These are phyloP conservation scores for Cercophora scortea DNA, from an alignment of 495 filamentous ascomycete genomes.

Conservation along the genomic window DNA sequence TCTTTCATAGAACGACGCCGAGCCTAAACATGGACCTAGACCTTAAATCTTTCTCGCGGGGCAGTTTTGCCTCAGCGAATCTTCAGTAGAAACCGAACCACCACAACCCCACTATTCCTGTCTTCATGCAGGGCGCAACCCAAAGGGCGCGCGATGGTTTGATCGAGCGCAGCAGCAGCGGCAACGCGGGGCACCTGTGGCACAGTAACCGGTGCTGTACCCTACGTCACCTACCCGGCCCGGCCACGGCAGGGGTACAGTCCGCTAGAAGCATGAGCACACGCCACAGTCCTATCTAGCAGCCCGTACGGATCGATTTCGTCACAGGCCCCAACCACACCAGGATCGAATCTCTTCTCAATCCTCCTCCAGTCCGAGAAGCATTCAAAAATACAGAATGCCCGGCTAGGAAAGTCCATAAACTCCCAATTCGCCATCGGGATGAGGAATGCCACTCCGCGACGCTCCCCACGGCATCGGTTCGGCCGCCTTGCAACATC, in stretches of 20 bases:
- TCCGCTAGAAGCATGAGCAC: background rate
- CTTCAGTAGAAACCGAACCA: background rate
- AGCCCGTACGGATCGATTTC: conserved; percentile 5
- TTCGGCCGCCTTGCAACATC: conserved; percentile 15
- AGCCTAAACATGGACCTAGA: too few species aligned
- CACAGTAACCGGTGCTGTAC: background rate
- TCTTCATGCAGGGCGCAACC: background rate
- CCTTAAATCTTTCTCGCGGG: too few species aligned
- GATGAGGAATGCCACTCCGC: conserved; percentile 49
- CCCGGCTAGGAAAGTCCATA: too few species aligned
- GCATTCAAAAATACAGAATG: too few species aligned
- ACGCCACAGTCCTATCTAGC: conserved; percentile 1
- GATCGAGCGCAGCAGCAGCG: background rate
- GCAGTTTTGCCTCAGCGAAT: background rate
- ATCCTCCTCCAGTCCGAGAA: background rate
- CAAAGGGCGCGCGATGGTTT: background rate
- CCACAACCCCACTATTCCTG: background rate
- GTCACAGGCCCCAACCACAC: conserved; percentile 2
- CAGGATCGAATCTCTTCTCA: background rate
- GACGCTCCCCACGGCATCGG: conserved; percentile 16
- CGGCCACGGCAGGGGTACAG: too few species aligned
- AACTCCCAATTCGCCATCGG: conserved; percentile 12
- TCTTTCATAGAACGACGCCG: too few species aligned
- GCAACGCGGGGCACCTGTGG: conserved; percentile 11
- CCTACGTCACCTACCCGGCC: background rate